phyloP scores from a whole-genome alignment of 1,284 basidiomycete species.

The Ceratobasidium sp. region DNA sequence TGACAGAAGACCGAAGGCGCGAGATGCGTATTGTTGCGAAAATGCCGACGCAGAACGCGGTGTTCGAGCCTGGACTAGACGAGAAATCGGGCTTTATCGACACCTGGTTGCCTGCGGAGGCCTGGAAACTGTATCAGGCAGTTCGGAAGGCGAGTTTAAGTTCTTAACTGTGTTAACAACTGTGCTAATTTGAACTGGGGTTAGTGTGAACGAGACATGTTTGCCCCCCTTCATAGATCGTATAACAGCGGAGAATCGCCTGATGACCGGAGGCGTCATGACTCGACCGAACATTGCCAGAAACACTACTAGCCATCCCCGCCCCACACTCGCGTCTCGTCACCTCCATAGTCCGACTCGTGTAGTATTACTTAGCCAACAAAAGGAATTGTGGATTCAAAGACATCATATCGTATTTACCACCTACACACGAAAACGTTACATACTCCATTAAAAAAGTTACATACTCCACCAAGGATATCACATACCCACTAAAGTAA shows the following conservation, averaged over 20 bases:
- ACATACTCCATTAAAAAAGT: neutral
- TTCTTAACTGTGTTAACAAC: neutral
- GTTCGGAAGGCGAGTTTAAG: conserved; percentile 64
- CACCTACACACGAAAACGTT: conserved; percentile 7
- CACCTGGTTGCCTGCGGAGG: conserved; percentile 63
- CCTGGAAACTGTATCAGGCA: conserved; percentile 64
- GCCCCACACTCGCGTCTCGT: neutral
- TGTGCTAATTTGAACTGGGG: neutral
- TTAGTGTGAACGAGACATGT: conserved; percentile 4
- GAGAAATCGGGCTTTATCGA: conserved; percentile 53
- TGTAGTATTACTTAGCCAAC: no score
- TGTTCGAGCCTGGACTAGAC: conserved; percentile 53
- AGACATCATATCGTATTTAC: neutral
- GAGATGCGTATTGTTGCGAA: conserved; percentile 59
- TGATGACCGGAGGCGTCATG: no score
- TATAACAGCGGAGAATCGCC: neutral
- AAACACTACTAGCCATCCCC: neutral
- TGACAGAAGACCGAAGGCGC: conserved; percentile 59
- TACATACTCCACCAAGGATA: neutral
- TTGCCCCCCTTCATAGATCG: neutral
- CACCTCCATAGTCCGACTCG: no score
- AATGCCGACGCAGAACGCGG: conserved; percentile 63
- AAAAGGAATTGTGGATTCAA: no score
- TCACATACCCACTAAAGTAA: neutral
- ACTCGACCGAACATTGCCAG: neutral